Conservation (phyloP, 805 yeast species). For the Kuraishia piskuri region DNA sequence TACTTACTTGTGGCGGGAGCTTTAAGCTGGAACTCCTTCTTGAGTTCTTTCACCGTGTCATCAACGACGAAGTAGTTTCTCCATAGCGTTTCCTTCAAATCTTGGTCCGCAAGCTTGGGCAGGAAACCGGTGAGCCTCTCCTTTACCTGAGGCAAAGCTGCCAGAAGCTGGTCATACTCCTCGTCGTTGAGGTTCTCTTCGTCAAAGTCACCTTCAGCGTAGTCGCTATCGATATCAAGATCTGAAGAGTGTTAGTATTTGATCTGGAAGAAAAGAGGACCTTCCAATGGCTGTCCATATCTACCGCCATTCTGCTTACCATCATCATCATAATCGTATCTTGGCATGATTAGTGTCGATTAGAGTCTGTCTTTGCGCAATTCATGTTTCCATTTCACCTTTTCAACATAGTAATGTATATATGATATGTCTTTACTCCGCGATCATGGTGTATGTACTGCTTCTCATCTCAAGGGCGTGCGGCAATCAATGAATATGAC, state of each 20-base stretch:
- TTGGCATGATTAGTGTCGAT: neutral
- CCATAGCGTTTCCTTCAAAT: slow-evolving; percentile 52
- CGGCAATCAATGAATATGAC: too few relatives aligned
- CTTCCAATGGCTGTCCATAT: neutral
- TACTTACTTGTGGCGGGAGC: slow-evolving; percentile 10
- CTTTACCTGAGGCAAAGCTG: slow-evolving; percentile 34
- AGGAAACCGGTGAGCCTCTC: slow-evolving; percentile 30
- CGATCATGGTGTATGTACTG: too few relatives aligned
- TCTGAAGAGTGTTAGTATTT: neutral
- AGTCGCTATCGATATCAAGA: slow-evolving; percentile 12
- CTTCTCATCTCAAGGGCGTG: too few relatives aligned
- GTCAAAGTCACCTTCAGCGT: slow-evolving; percentile 23
- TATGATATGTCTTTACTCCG: too few relatives aligned
- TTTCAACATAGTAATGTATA: too few relatives aligned
- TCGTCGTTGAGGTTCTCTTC: slow-evolving; percentile 33
- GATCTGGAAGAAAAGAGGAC: neutral
- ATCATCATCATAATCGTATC: slow-evolving; percentile 2
- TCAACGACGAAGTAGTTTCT: slow-evolving; percentile 48
- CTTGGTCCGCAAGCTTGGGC: slow-evolving; percentile 34
- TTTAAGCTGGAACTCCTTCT: slow-evolving; percentile 19
- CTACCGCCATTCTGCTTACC: neutral
- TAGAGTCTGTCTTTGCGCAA: too few relatives aligned
- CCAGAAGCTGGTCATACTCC: slow-evolving; percentile 33
- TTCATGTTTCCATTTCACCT: too few relatives aligned
- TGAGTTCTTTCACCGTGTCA: slow-evolving; percentile 39